Base-by-base conservation (phyloP, 1,139 yeast genomes). In the Diutina neorugosa region DNA sequence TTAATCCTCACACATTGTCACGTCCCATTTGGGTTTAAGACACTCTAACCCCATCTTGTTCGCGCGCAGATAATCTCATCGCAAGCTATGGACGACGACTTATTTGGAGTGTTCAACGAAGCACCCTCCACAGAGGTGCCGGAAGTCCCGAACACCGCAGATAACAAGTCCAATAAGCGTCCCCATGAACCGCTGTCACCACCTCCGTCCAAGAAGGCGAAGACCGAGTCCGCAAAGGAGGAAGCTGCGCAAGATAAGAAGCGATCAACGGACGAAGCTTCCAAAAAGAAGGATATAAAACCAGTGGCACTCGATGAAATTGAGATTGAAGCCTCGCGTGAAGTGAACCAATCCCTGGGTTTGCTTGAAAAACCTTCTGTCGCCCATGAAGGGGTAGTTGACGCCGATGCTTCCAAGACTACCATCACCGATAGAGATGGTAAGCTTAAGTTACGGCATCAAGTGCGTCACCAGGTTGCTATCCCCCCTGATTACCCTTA, bases 381-480 rank as follows among this genome's bases (percentile, higher is more conserved):
- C 2, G 65, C 66, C 6, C 53, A 64, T 1, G 57, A 57, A 1
- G 57, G 66, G 8, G 60, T 63, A 0, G 34, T 23, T 9, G 48
- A 44, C n/a, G 21, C 48, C 18, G 48, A 44, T 44, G 31, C 48
- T 14, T 7, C 14, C 6, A 5, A 12, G 9, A n/a, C 23, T 4
- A 25, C n/a, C 18, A 21, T 44, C 8, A 16, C 9, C 6, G 19
- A 44, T 21, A 77, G 74, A 50, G 68, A 70, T 41, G 77, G 80
- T 21, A 82, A 81, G 60, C 84, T 89, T 56, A 83, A 84, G 65
- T 74, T 91, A 57, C 82, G 83, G 57, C 98, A 91, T 72, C 97
- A 90, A 67, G 96, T 93, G 54, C 84, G 98, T 67, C 98, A 93
- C 70, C 98, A 93, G 68, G 98, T 93, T 14, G 98, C 98, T 1